These are phyloP conservation scores for Neocucurbitaria cava DNA, from an alignment of 2,329 filamentous ascomycete species.

Conservation along the genomic window DNA sequence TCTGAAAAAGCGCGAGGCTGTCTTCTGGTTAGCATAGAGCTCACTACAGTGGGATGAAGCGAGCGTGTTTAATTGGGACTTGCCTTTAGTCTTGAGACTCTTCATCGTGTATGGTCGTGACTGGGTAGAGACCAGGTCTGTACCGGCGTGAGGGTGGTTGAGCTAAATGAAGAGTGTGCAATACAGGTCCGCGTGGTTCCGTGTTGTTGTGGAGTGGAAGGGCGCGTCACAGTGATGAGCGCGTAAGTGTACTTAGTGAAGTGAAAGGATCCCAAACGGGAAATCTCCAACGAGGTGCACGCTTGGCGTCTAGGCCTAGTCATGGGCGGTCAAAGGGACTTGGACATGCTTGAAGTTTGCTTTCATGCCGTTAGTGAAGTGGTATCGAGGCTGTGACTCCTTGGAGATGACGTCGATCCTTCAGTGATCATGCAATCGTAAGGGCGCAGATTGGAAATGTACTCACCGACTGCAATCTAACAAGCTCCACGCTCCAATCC, in stretches of 20 bases:
- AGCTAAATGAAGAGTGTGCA: background rate
- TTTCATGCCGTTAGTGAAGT: background rate
- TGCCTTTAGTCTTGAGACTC: constrained; percentile 28
- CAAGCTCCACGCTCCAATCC: background rate
- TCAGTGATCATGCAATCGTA: background rate
- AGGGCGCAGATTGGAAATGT: background rate
- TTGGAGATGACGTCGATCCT: constrained; percentile 7
- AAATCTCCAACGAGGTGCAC: constrained; percentile 1
- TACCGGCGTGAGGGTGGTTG: background rate
- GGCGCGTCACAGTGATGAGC: background rate
- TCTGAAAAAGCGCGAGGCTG: constrained; percentile 33
- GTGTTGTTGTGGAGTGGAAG: background rate
- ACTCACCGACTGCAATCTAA: background rate
- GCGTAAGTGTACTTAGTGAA: background rate
- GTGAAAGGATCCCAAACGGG: background rate
- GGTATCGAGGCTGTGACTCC: background rate
- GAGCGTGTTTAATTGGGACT: background rate
- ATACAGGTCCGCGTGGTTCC: background rate
- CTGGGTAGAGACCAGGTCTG: background rate
- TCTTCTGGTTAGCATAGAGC: background rate
- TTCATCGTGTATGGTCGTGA: constrained; percentile 17
- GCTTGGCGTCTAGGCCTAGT: background rate
- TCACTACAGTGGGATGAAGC: background rate
- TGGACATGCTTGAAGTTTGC: background rate
- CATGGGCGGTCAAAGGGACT: constrained; percentile 1